Conservation (phyloP, 2,329 filamentous ascomycete species). For the Fusarium subtropicale region DNA sequence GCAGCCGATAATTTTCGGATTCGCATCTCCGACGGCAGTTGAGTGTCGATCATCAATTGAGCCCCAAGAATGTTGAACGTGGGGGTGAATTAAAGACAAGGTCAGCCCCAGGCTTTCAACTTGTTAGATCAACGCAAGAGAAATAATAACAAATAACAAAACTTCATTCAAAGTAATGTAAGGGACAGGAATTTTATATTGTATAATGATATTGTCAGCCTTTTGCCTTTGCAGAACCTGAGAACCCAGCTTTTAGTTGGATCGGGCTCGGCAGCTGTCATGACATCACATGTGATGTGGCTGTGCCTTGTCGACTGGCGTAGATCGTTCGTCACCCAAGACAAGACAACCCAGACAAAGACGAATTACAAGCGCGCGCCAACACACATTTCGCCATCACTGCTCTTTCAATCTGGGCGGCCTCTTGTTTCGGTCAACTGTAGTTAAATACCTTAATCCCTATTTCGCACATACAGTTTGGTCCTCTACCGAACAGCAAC, state of each 20-base stretch:
- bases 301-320: conserved; percentile 43
- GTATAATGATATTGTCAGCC: not conserved
- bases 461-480: not conserved
- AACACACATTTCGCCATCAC: conserved; percentile 31
- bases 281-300: conserved; percentile 53
- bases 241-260: conserved; percentile 2
- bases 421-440: conserved; percentile 27
- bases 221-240: not conserved
- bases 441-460: conserved; percentile 27
- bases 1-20: conserved; percentile 27
- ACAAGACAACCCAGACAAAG: conserved; percentile 43
- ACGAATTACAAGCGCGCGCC: conserved; percentile 44
- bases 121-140: not conserved
- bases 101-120: not conserved
- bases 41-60: conserved; percentile 35
- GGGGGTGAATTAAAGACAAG: conserved; percentile 21
- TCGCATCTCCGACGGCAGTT: conserved; percentile 34
- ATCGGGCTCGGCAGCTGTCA: conserved; percentile 23
- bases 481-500: conserved; percentile 8
- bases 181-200: not conserved
- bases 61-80: conserved; percentile 9
- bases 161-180: not conserved
- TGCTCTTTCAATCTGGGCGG: conserved; percentile 26
- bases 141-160: not conserved
- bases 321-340: conserved; percentile 27